Conservation (phyloP, 2,329 filamentous ascomycete genomes). For the Helotiales sp. region DNA sequence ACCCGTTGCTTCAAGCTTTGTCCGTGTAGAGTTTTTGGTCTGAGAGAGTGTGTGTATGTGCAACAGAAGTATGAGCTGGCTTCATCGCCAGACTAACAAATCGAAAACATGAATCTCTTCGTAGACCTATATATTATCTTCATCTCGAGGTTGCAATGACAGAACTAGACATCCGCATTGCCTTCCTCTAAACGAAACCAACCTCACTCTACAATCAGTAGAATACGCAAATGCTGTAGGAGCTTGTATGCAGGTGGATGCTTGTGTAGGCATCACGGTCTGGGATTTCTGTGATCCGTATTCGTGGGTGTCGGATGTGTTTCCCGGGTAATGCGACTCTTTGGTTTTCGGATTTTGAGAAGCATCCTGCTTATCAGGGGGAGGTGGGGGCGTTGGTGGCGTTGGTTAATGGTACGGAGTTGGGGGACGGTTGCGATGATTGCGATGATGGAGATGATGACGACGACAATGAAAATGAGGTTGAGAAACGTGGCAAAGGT, state of each 20-base stretch:
- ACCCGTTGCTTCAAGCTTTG: too few species aligned
- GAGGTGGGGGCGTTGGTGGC: conserved; percentile 33
- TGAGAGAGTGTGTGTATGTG: too few species aligned
- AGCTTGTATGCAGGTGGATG: conserved; percentile 27
- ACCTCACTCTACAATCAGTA: conserved; percentile 44
- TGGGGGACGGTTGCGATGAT: background rate
- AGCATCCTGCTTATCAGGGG: conserved; percentile 33
- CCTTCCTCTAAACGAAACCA: conserved; percentile 43
- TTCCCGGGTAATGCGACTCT: conserved; percentile 23
- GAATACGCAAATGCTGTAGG: conserved; percentile 38
- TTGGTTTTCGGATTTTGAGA: conserved; percentile 21
- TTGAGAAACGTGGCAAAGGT: too few species aligned
- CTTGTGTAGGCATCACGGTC: conserved; percentile 32
- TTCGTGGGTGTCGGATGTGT: conserved; percentile 27
- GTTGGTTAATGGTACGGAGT: conserved; percentile 34
- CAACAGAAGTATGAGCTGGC: too few species aligned
- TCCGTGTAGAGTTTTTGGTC: too few species aligned
- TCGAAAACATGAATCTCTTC: conserved; percentile 46
- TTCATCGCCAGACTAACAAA: conserved; percentile 45
- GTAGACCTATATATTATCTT: too few species aligned
- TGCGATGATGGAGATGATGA: conserved; percentile 2
- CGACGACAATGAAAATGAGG: background rate
- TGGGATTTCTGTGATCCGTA: conserved; percentile 34
- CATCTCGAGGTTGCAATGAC: conserved; percentile 60
- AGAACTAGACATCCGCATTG: conserved; percentile 49